Base-by-base conservation (phyloP, 805 yeast species). In the Saccharomyces cerevisiae region DNA sequence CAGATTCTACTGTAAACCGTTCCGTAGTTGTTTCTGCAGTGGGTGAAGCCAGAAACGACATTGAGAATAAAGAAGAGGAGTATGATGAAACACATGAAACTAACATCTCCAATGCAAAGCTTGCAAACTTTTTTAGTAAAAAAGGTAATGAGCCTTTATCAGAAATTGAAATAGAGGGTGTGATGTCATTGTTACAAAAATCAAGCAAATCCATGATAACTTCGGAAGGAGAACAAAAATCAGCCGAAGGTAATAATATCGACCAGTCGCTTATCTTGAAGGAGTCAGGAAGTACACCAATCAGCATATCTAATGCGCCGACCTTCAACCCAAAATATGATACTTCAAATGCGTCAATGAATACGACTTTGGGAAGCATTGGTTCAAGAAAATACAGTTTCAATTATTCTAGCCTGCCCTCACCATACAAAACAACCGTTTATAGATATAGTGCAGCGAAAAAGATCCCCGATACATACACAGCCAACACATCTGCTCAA, bases 81-180 rank as follows among this genome's bases (percentile, higher is more conserved):
- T 36, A 17, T 17, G 57, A 52, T 22, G 59, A 53, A 46, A 49
- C 47, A 17, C 51, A 53, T 43, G 55, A 57, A n/a, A 59, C 60
- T 3, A 67, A 66, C 30, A 71, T 76, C 14, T 83, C 85, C 4
- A 85, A 84, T 70, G 81, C 79, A 30, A 77, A 79, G 31, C 70
- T 88, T 49, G 84, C 89, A 11, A 80, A 77, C 29, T 88, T 89
- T 65, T 88, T 88, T 68, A 75, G 76, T n/a, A 73, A 72, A 47
- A 88, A 87, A 66, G 96, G 96, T n/a, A 79, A 82, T 53, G 71
- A 70, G n/a, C 89, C 92, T 4, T 73, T 89, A 57, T 75, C 83
- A 13, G 89, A 84, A 26, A 75, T 87, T 47, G 96, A 89, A 66
- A 78, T 83, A 62, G 92, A 85, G 68, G 95, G 95, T n/a, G 92